Evolutionary conservation across 805 yeast species (phyloP).

Genomic region (Nakazawaea holstii): DNA sequence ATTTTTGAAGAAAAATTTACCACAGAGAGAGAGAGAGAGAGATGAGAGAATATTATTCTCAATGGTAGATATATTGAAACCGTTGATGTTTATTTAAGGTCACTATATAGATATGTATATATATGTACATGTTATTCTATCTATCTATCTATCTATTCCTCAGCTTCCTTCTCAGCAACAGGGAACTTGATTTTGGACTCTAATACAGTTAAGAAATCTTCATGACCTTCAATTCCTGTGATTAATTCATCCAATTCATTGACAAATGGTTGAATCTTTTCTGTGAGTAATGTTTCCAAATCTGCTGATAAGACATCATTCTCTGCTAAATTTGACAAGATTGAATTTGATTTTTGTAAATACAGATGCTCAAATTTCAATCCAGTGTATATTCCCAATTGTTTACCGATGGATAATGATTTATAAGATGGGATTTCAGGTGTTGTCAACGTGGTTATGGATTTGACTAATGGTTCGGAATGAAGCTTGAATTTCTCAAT

Average conservation of each 20-base stretch:
- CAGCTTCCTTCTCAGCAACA: neutral
- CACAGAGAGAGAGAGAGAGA: too few relatives aligned
- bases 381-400: neutral
- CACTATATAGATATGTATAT: too few relatives aligned
- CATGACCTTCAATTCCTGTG: constrained; percentile 2
- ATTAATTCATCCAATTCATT: constrained; percentile 2
- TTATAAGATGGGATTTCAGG: constrained; percentile 1
- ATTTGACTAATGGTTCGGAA: neutral
- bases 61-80: too few relatives aligned
- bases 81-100: too few relatives aligned
- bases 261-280: constrained; percentile 1
- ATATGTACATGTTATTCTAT: neutral
- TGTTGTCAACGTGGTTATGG: neutral
- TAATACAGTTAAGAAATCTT: constrained; percentile 6
- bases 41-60: too few relatives aligned
- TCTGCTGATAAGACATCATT: neutral
- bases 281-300: neutral
- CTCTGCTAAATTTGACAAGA: neutral
- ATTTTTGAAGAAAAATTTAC: too few relatives aligned
- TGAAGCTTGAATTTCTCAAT: neutral
- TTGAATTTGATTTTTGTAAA: neutral
- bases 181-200: constrained; percentile 4
- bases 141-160: neutral
- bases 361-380: constrained; percentile 7
- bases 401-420: constrained; percentile 2